A percentile compares a stretch with the other conserved stretches of the same genome.
Conservation (phyloP, 352 stramenopile species). For the Phytopythium chamaehyphon region DNA sequence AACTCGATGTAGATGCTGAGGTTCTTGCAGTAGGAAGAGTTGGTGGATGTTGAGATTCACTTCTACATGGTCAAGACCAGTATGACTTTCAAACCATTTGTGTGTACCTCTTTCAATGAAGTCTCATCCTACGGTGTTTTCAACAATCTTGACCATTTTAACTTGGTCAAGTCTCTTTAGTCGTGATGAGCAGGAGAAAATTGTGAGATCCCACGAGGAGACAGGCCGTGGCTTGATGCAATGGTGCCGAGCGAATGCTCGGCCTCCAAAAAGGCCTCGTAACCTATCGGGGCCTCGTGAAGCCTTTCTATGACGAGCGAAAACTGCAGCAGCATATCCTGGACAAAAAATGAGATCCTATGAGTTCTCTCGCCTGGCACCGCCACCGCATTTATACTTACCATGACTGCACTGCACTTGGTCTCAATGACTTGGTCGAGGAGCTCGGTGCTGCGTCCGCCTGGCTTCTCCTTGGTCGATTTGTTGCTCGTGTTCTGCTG, state of each 20-base stretch:
- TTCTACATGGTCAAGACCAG: too few species aligned
- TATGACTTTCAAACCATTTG: too few species aligned
- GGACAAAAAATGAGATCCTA: neutral
- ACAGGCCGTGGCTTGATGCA: conserved; percentile 4
- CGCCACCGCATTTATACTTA: too few species aligned
- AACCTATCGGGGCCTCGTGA: conserved; percentile 42
- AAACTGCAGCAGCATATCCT: conserved; percentile 62
- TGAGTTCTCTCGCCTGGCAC: neutral
- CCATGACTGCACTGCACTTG: conserved; percentile 54
- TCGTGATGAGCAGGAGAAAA: neutral
- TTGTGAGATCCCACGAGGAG: conserved; percentile 7
- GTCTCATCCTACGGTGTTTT: too few species aligned
- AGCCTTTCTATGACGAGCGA: conserved; percentile 50
- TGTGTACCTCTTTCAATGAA: too few species aligned
- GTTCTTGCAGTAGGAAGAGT: too few species aligned
- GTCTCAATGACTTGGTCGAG: conserved; percentile 48
- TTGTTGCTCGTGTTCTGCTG: conserved; percentile 1
- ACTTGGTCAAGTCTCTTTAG: too few species aligned
- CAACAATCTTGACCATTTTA: too few species aligned
- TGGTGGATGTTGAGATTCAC: too few species aligned
- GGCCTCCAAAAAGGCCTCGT: conserved; percentile 28
- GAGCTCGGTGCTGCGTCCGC: conserved; percentile 17
- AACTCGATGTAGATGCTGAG: conserved; percentile 6
- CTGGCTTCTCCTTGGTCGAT: conserved; percentile 1
- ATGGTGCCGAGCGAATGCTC: conserved; percentile 14